Evolutionary conservation across 208 protist species (phyloP), one percentile per base, ranked within the genome.

Genomic region (Leishmania lainsoni): DNA sequence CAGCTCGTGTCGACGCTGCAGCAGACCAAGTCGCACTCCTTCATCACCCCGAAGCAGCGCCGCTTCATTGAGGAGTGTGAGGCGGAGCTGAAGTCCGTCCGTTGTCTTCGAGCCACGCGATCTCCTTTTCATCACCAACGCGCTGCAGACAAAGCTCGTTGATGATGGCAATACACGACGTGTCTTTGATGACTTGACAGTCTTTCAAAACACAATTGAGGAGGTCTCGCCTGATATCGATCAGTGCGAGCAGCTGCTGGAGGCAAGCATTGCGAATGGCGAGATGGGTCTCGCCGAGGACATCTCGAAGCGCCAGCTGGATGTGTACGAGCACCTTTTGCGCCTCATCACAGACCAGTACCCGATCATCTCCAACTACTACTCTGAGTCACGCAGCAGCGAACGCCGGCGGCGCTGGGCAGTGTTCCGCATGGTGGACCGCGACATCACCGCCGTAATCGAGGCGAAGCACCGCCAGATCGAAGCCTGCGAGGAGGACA

Each of bases 261-360:
- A 98, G 83, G 90, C 90, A 74, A 95, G 92, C 61, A 94, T 98
- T 49, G 83, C 81, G 35, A 97, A 98, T 74, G 95, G 95, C 48
- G 94, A 98, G 84, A 96, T 98, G 92, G 86, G 86, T n/a, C 89
- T 97, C 35, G 95, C 94, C 17, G 92, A 97, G 83, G 92, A 96
- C 52, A 97, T 97, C 69, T 96, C 90, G 22, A 78, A 83, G 51
- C 90, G 92, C 6, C 95, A 98, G 86, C 86, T 98, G 32, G 91
- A 96, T 54, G 88, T 97, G 61, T 97, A 93, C 78, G 94, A 98
- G 83, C 91, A 93, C 76, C 94, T 96, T 68, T 86, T 98, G 39
- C 79, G 78, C 52, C 91, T 98, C 72, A 96, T 97, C 81, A 92
- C 86, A 5, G 91, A 96, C 32, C 95, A 98, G 87, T 98, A 98